Evolutionary conservation across 1,139 yeast species (phyloP).

Genomic region (Zygosaccharomyces pseudobailii): DNA sequence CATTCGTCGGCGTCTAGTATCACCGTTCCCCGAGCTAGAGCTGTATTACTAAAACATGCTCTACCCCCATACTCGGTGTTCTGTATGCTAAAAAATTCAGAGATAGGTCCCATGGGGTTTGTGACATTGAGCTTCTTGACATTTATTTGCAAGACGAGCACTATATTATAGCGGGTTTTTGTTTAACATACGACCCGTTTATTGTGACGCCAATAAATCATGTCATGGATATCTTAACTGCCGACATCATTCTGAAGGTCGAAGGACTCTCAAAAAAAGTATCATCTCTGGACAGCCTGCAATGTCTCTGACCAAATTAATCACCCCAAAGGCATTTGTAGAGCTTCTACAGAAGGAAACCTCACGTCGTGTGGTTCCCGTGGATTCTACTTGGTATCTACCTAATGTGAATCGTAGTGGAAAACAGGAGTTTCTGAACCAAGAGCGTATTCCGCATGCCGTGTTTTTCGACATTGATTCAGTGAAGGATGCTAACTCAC

Average conservation of each 20-base stretch:
- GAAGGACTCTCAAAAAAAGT: too few relatives aligned
- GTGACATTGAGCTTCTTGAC: neutral
- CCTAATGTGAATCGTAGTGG: constrained; percentile 68
- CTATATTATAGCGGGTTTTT: neutral
- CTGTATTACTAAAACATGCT: constrained; percentile 51
- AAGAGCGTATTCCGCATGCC: constrained; percentile 57
- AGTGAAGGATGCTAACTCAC: constrained; percentile 51
- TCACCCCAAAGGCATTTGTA: constrained; percentile 27
- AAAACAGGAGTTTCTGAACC: constrained; percentile 47
- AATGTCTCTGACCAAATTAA: constrained; percentile 28
- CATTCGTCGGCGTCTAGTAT: constrained; percentile 43
- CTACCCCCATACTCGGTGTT: constrained; percentile 56
- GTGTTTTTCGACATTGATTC: constrained; percentile 78
- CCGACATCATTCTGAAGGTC: neutral
- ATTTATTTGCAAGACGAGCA: neutral
- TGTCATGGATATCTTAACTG: neutral
- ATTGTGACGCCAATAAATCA: constrained; percentile 1
- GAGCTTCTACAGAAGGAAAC: constrained; percentile 21
- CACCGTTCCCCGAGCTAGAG: constrained; percentile 41
- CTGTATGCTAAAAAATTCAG: constrained; percentile 35
- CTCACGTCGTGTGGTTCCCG: constrained; percentile 48
- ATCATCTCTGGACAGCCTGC: too few relatives aligned
- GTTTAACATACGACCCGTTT: neutral
- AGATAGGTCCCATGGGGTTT: neutral
- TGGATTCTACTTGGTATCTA: constrained; percentile 92